Evolutionary conservation across 108 stramenopile genomes (phyloP).

Genomic region (Cyclotella cryptica): DNA sequence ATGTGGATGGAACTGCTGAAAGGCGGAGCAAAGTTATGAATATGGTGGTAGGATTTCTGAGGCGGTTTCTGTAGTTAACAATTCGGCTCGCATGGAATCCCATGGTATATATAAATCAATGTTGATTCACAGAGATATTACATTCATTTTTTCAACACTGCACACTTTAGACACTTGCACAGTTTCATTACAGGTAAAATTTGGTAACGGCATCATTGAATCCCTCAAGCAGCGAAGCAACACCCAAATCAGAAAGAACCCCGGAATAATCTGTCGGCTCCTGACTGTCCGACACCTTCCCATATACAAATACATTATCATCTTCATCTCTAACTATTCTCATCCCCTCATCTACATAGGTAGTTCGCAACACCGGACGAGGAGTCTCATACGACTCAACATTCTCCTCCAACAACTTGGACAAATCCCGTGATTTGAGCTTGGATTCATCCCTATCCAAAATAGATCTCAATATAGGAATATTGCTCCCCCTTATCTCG

Average conservation of each 20-base stretch:
- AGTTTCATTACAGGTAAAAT: slow-evolving; percentile 63
- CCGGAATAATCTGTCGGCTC: slow-evolving; percentile 69
- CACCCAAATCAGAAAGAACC: slow-evolving; percentile 77
- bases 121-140: no score
- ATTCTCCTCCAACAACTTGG: slow-evolving; percentile 66
- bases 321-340: slow-evolving; percentile 86
- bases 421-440: slow-evolving; percentile 69
- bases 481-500: slow-evolving; percentile 83
- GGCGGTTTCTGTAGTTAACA: slow-evolving; percentile 22
- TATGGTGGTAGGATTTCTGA: slow-evolving; percentile 40
- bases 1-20: background rate
- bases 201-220: slow-evolving; percentile 82
- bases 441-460: slow-evolving; percentile 63
- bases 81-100: no score
- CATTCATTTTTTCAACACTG: background rate
- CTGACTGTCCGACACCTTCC: slow-evolving; percentile 59
- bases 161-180: background rate
- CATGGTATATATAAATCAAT: no score
- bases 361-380: slow-evolving; percentile 67
- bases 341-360: slow-evolving; percentile 62
- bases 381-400: slow-evolving; percentile 66
- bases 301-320: slow-evolving; percentile 81
- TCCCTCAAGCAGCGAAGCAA: slow-evolving; percentile 72
- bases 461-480: slow-evolving; percentile 68
- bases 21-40: slow-evolving; percentile 18